Base-by-base conservation (phyloP, 371 early-diverging fungal genomes). In the Ecytonucleospora hepatopenaei region DNA sequence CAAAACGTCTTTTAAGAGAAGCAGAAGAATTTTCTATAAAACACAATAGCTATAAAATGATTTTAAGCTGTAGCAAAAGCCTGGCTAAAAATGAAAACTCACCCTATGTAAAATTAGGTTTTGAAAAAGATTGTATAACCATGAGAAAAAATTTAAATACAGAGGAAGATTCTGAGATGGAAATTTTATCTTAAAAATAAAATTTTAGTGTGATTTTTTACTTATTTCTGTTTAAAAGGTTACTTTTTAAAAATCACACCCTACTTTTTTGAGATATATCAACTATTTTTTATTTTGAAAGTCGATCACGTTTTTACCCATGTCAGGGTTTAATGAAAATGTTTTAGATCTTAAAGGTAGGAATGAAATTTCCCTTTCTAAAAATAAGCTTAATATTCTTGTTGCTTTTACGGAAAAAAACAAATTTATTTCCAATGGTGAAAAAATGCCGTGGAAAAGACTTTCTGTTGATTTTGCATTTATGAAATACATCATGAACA, bases 361-460 rank as follows among this genome's bases (percentile, higher is more conserved):
- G n/a, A n/a, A n/a, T n/a, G 40, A 12, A n/a, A 59, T 58, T 16
- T 4, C 4, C 15, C 40, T 68, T 5, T 21, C 17, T 17, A 54
- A 35, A 48, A 32, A 62, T 8, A 63, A 30, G 27, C 5, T 68
- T 12, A 68, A 68, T 34, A 23, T 68, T 30, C 4, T 68, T 28
- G 62, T 62, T 16, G 68, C 68, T 4, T 54, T 66, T 56, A 62
- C 68, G n/a, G 3, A 49, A 28, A 54, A 53, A 16, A 60, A 59
- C 34, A 31, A 27, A 32, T 68, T 54, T 34, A 68, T 68, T 48
- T 58, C 47, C 2, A 46, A 60, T 4, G 24, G 59, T 3, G 26
- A 28, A 15, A 59, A 62, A 23, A 17, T 68, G 12, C 68, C 68
- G 8, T 68, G 68, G 68, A 51, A 51, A 15, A n/a, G 68, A 19